Evolutionary conservation across 495 filamentous ascomycete species (phyloP).

Genomic region (Trichoderma virens): DNA sequence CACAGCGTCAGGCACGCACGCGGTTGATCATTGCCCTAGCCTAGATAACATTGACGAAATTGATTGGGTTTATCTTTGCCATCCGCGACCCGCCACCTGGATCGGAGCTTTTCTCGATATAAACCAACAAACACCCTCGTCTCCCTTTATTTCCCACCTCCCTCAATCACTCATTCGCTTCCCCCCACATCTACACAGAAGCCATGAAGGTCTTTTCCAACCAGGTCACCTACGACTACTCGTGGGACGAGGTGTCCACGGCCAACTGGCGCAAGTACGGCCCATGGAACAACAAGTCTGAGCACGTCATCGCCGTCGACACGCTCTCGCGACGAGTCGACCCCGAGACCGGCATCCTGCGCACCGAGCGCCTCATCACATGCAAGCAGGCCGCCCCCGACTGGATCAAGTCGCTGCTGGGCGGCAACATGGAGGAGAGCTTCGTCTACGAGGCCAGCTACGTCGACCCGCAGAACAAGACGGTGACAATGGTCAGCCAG

Average conservation of each 20-base stretch:
- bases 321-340: slow-evolving; percentile 80
- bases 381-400: slow-evolving; percentile 83
- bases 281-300: slow-evolving; percentile 93
- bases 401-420: slow-evolving; percentile 74
- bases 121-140: background rate
- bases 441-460: slow-evolving; percentile 93
- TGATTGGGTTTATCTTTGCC: slow-evolving; percentile 2
- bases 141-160: background rate
- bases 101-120: slow-evolving; percentile 1
- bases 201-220: slow-evolving; percentile 95
- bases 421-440: slow-evolving; percentile 56
- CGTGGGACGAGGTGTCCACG: slow-evolving; percentile 98
- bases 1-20: slow-evolving; percentile 1
- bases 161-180: background rate
- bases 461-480: slow-evolving; percentile 72
- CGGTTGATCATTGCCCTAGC: slow-evolving; percentile 4
- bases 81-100: slow-evolving; percentile 2
- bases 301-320: slow-evolving; percentile 91
- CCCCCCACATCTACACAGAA: background rate
- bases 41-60: slow-evolving; percentile 2
- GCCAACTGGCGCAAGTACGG: slow-evolving; percentile 99
- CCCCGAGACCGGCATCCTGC: slow-evolving; percentile 74
- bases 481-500: slow-evolving; percentile 86
- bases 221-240: slow-evolving; percentile 84
- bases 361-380: slow-evolving; percentile 93